Conservation (phyloP, 2,329 filamentous ascomycete species). For the Ceratocystis huliohia region DNA sequence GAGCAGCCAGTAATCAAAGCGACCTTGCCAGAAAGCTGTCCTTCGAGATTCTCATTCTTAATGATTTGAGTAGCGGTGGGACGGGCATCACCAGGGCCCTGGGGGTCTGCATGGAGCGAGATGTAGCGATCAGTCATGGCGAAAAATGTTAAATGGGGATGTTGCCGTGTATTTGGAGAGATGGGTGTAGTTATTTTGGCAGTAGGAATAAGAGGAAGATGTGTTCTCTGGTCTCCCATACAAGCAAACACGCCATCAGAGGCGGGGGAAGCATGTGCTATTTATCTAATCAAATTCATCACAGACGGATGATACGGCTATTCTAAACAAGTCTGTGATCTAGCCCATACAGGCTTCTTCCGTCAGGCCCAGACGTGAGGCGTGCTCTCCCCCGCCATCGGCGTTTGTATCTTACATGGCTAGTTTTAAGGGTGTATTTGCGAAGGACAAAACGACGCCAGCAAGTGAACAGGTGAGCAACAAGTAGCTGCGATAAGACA, state of each 20-base stretch:
- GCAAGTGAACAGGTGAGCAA: too few relatives aligned
- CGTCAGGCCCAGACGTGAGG: neutral
- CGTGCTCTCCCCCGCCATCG: neutral
- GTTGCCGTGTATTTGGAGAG: neutral
- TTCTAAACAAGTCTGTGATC: neutral
- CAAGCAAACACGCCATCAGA: neutral
- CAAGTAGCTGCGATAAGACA: too few relatives aligned
- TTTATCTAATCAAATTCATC: neutral
- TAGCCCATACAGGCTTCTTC: too few relatives aligned
- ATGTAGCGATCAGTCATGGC: constrained; percentile 24
- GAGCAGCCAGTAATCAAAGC: constrained; percentile 35
- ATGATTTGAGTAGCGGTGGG: neutral
- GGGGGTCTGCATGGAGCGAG: neutral
- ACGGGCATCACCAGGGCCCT: neutral
- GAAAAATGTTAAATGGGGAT: too few relatives aligned
- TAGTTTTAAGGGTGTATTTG: too few relatives aligned
- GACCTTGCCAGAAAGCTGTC: constrained; percentile 12
- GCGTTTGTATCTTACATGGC: neutral
- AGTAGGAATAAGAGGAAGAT: neutral
- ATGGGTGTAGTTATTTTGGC: neutral
- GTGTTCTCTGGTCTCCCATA: neutral
- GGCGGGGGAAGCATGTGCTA: neutral
- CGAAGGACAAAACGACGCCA: too few relatives aligned
- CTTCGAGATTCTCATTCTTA: neutral
- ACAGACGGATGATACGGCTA: neutral